Conservation (phyloP, 495 filamentous ascomycete genomes). For the Viridothelium virens region DNA sequence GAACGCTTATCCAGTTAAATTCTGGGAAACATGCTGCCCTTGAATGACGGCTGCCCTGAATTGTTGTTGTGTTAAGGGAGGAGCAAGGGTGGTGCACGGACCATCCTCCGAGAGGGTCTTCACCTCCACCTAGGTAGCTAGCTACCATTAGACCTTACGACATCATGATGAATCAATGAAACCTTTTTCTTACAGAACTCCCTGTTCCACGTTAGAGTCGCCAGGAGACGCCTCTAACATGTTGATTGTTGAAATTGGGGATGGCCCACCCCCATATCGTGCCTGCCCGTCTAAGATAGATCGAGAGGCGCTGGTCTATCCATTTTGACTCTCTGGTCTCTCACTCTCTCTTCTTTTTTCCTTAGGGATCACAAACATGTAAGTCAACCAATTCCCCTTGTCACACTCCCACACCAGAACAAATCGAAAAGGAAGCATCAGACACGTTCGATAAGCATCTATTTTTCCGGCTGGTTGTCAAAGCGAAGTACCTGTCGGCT, state of each 20-base stretch:
- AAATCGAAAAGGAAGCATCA: not conserved
- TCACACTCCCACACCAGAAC: not conserved
- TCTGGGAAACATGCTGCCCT: not conserved
- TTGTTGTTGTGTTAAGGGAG: not conserved
- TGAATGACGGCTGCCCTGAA: not conserved
- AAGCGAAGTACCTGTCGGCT: not conserved
- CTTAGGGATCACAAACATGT: not conserved
- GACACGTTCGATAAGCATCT: not conserved
- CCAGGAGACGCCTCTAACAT: too few species aligned
- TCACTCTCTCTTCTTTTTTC: not conserved
- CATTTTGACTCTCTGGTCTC: not conserved
- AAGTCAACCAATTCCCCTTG: slow-evolving; percentile 1
- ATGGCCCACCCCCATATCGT: not conserved
- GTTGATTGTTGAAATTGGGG: not conserved
- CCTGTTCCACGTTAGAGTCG: too few species aligned
- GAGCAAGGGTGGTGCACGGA: too few species aligned
- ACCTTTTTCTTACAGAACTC: too few species aligned
- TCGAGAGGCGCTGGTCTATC: not conserved
- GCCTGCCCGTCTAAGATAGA: not conserved
- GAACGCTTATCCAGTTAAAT: not conserved
- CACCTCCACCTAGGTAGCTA: too few species aligned
- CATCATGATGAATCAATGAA: too few species aligned
- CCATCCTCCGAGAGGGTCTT: too few species aligned
- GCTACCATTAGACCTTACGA: too few species aligned
- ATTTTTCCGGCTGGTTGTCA: not conserved